Conservation (phyloP, 306 rosid species). For the Abrus pulchellus region DNA sequence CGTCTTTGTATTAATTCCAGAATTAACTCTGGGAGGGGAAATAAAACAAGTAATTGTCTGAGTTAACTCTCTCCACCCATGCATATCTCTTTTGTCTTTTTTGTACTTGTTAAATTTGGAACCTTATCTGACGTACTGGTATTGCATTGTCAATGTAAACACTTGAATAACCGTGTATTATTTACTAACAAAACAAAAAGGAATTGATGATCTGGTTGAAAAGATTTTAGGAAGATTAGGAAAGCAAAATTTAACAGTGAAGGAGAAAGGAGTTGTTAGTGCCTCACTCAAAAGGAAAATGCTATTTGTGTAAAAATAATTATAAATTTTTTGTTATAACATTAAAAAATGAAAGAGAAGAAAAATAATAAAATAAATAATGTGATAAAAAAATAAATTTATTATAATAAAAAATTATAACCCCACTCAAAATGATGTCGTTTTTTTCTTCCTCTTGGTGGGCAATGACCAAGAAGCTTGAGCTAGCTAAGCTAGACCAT, state of each 20-base stretch:
- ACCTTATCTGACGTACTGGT: conserved; percentile 6
- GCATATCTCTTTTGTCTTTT: conserved; percentile 1
- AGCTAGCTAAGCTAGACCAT: conserved; percentile 43
- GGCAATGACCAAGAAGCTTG: conserved; percentile 45
- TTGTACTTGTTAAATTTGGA: background rate
- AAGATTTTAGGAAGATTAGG: background rate
- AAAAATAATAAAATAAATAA: no score
- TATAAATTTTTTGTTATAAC: no score
- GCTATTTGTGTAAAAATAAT: no score
- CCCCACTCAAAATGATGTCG: conserved; percentile 35
- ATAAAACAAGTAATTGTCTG: background rate
- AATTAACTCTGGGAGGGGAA: background rate
- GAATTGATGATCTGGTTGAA: background rate
- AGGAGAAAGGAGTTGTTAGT: background rate
- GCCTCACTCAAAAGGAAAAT: no score
- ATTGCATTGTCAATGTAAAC: background rate
- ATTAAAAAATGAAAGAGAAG: no score
- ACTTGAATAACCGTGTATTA: background rate
- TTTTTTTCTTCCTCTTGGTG: conserved; percentile 44
- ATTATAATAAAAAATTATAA: no score
- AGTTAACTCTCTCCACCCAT: background rate
- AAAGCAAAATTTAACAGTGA: background rate
- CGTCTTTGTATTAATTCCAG: background rate
- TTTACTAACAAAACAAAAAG: background rate
- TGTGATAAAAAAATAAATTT: no score